Percentiles rank a stretch among this genome's conserved stretches.
Evolutionary conservation across 345 rosid genomes (phyloP).

Genomic region (Raphanus sativus): DNA sequence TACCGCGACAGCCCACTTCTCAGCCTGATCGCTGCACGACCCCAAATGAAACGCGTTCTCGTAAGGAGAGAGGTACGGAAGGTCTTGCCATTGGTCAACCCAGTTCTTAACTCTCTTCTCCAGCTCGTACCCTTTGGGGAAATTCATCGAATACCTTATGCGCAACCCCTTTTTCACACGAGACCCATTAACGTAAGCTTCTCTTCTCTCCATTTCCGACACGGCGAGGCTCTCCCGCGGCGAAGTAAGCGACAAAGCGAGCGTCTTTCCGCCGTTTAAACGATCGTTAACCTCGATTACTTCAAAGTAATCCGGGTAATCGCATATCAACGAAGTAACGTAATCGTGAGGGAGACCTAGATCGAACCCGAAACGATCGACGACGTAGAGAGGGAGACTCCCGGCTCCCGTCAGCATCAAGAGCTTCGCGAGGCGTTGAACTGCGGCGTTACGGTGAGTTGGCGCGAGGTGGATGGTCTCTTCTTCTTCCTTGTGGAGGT

Average conservation of each 20-base stretch:
- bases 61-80: slow-evolving; percentile 81
- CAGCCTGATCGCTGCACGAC: slow-evolving; percentile 60
- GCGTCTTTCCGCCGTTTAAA: slow-evolving; percentile 33
- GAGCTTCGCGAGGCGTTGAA: slow-evolving; percentile 56
- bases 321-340: slow-evolving; percentile 51
- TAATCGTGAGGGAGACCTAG: slow-evolving; percentile 75
- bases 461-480: slow-evolving; percentile 41
- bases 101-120: slow-evolving; percentile 62
- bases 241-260: slow-evolving; percentile 53
- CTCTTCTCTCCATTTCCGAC: slow-evolving; percentile 69
- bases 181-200: slow-evolving; percentile 1
- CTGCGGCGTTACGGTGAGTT: slow-evolving; percentile 36
- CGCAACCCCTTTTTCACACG: slow-evolving; percentile 42
- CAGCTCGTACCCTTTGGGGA: slow-evolving; percentile 70
- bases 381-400: slow-evolving; percentile 51
- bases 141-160: slow-evolving; percentile 64
- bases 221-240: slow-evolving; percentile 54
- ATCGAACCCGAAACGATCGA: slow-evolving; percentile 67
- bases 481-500: slow-evolving; percentile 67
- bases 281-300: slow-evolving; percentile 44
- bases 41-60: slow-evolving; percentile 64
- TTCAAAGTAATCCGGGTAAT: slow-evolving; percentile 74
- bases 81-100: slow-evolving; percentile 74
- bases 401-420: slow-evolving; percentile 57
- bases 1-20: slow-evolving; percentile 79